Evolutionary conservation across 2,329 filamentous ascomycete species (phyloP), one percentile per base, ranked within the genome.

Genomic region (Trichoderma koningii): DNA sequence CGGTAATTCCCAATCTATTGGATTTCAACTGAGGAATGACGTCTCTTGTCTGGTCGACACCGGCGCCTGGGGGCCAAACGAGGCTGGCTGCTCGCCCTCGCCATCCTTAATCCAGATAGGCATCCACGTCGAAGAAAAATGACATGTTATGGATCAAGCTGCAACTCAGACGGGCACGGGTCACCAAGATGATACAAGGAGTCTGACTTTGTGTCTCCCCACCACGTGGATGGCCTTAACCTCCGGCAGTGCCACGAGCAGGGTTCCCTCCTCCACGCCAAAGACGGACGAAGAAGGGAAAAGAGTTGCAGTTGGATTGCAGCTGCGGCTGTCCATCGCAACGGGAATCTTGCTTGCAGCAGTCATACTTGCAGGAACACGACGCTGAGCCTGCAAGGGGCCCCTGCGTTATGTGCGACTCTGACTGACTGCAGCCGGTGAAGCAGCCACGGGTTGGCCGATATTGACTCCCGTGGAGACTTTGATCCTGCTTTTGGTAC

Each of bases 371-470:
- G 48, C 26, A 52, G 38, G 23, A 61, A 51, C 34, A 34, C n/a
- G 21, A 41, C 44, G 47, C 57, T 47, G 23, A 44, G 57, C 57
- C 41, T 44, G 34, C 47, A 44, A 23, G 38, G 57, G 57, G 38
- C 14, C n/a, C 15, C 23, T 26, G 23, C 34, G 23, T 7, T 26
- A 17, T 61, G 38, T 38, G 47, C 26, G 30, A 10, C 50, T 15
- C 57, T 60, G 57, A 51, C 47, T 28, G 17, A 38, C 21, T 38
- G 30, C 41, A 50, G 45, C 56, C 56, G 56, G 56, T 50, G 56
- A 60, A 45, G 55, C 55, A 44, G 28, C 23, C 55, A 48, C 56
- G 45, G 45, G 56, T 50, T 60, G 55, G 55, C 55, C 55, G 55
- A 10, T 41, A 23, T 55, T 23, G n/a, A 19, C 19, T 47, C 42